Evolutionary conservation across 305 asterid species (phyloP).

Genomic region (Solanum aculeatissimum): DNA sequence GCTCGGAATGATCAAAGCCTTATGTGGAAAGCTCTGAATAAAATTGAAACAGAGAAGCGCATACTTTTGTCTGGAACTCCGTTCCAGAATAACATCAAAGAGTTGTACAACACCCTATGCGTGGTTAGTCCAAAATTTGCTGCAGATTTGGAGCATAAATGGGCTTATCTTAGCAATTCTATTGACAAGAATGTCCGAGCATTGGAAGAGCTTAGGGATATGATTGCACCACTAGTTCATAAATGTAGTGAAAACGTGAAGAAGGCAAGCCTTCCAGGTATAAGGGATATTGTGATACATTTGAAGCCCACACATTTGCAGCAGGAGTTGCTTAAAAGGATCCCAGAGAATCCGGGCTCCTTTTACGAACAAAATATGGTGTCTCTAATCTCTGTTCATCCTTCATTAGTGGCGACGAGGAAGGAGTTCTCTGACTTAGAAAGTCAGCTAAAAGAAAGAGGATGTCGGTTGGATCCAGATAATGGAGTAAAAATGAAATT

Average conservation of each 20-base stretch:
- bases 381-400: slow-evolving; percentile 54
- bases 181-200: slow-evolving; percentile 8
- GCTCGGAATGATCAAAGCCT: slow-evolving; percentile 45
- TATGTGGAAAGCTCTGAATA: slow-evolving; percentile 41
- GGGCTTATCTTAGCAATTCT: slow-evolving; percentile 6
- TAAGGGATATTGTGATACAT: slow-evolving; percentile 34
- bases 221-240: slow-evolving; percentile 52
- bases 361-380: slow-evolving; percentile 22
- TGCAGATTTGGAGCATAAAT: neutral
- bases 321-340: slow-evolving; percentile 26
- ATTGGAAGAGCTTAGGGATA: slow-evolving; percentile 29
- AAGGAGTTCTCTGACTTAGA: slow-evolving; percentile 9
- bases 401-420: slow-evolving; percentile 19
- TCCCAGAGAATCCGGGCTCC: slow-evolving; percentile 8
- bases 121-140: slow-evolving; percentile 55
- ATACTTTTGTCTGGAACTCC: slow-evolving; percentile 77
- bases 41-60: slow-evolving; percentile 32
- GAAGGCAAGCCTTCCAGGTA: slow-evolving; percentile 45
- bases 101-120: slow-evolving; percentile 60
- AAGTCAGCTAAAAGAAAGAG: slow-evolving; percentile 13
- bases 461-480: slow-evolving; percentile 22
- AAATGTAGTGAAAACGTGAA: slow-evolving; percentile 52
- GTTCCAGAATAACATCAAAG: slow-evolving; percentile 58
- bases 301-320: slow-evolving; percentile 39
- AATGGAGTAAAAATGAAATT: slow-evolving; percentile 52